Base-by-base conservation (phyloP, 75 land plant genomes). In the Sequoia sempervirens region DNA sequence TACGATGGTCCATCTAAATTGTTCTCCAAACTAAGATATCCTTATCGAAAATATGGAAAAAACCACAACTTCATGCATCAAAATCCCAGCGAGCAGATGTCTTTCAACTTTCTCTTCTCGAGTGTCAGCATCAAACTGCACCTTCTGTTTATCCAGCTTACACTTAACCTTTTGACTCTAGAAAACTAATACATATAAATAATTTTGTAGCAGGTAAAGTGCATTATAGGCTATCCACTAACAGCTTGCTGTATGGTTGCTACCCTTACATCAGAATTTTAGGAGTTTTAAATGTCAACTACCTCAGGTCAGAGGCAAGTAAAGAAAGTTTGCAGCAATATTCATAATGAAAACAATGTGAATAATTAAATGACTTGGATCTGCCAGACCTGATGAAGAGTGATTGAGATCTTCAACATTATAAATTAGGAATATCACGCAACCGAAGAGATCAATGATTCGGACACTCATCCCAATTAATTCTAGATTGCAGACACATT, bases 261-360 rank as follows among this genome's bases (percentile, higher is more conserved):
- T 30, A 70, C 73, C 10, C 73, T 70, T 70, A 32, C 13, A 32
- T 30, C 13, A 10, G 36, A 28, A 70, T 11, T 30, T 70, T 32
- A 30, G 15, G 12, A 70, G 36, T 30, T 30, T 70, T 30, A 70
- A 70, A 32, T 69, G 73, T 69, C 73, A 69, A 30, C 34, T 30
- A 23, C 34, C 64, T 69, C 34, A 69, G 73, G 73, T 23, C 34
- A 69, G 73, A 69, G 73, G 3, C 73, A 30, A 69, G 73, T 2
- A 69, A 69, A 30, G 30, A 69, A 30, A 28, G 14, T 69, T 69
- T 69, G 34, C 73, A 68, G 28, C 30, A 12, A 23, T 70, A 3
- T 70, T 30, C 73, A 10, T 70, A 70, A 6, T 70, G 73, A 70
- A 70, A 70, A 70, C n/a, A 68, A 68, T 70, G 73, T 70, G 36